Base-by-base conservation (phyloP, 2,329 filamentous ascomycete genomes). In the Coleophoma crateriformis region DNA sequence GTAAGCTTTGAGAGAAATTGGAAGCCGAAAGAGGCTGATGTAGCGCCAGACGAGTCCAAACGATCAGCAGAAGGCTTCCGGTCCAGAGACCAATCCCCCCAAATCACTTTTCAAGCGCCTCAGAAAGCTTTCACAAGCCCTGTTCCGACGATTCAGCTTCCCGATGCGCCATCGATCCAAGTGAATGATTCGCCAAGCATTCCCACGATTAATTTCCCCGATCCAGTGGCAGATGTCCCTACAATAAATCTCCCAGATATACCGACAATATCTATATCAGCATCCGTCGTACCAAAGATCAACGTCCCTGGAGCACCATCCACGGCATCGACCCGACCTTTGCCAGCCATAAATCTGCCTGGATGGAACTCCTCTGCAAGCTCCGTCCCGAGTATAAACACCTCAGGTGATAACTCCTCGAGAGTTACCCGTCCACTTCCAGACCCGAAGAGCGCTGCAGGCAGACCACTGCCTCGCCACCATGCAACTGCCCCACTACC, bases 1-100 rank as follows among this genome's bases (percentile, higher is more conserved):
- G 92, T 97, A 77, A 97, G 92, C 78, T 97, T 97, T 77, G 81
- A 95, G 71, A 81, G 81, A 63, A 81, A 86, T 66, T 96, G 89
- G 84, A 87, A 83, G 75, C 79, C 83, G 64, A 77, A 59, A 47
- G 61, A 65, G 62, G 61, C 87, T 77, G 85, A 90, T 81, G 70
- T 81, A 73, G 87, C 85, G 69, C 73, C 79, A 71, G 75, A 77
- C 67, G 72, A 58, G 51, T 60, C 58, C 61, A 63, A 58, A 61
- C 56, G 62, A 61, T 61, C 59, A 41, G 57, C 56, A 40, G 61
- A 61, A 47, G 60, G 63, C 13, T n/a, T n/a, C 51, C 53, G 57
- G 35, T 38, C 57, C 51, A 50, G 51, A 40, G 51, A 53, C 38
- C 56, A 61, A 55, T 57, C 54, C 58, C 50, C 61, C 53, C 56